Evolutionary conservation across 371 early-diverging fungal genomes (phyloP).

Genomic region (Choanephora cucurbitarum): DNA sequence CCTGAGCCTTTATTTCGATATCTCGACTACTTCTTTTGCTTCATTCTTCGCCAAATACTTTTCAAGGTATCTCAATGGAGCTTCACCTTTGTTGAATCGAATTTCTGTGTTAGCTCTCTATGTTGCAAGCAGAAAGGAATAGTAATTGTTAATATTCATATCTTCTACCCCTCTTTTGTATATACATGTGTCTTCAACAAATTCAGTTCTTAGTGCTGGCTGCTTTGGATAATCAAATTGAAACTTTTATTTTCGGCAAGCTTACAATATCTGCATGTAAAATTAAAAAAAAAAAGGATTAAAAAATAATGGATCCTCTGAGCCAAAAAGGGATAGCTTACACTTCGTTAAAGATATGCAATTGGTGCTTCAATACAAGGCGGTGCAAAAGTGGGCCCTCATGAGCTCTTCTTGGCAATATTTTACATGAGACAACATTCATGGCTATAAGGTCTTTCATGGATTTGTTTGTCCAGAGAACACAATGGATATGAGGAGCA

Average conservation of each 20-base stretch:
- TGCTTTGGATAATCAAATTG: constrained; percentile 7
- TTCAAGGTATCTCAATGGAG: background rate
- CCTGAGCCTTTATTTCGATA: background rate
- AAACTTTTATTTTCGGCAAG: background rate
- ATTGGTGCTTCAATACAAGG: background rate
- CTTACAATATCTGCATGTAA: constrained; percentile 1
- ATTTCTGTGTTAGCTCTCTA: background rate
- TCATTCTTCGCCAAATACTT: constrained; percentile 5
- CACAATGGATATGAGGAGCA: constrained; percentile 3
- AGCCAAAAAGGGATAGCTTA: too few relatives aligned
- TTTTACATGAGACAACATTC: background rate
- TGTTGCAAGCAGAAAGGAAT: background rate
- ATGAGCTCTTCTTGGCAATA: background rate
- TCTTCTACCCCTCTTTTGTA: too few relatives aligned
- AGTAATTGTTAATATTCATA: constrained; percentile 5
- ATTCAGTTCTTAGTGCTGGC: background rate
- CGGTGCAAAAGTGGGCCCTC: background rate
- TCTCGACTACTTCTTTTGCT: background rate
- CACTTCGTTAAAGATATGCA: background rate
- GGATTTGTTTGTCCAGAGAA: constrained; percentile 5
- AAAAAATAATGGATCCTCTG: too few relatives aligned
- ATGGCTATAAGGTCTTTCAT: background rate
- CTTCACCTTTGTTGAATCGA: background rate
- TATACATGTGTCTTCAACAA: background rate
- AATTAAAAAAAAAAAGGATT: too few relatives aligned